phyloP scores from a whole-genome alignment of 73 alveolate genomes.

The Paramecium biaurelia region DNA sequence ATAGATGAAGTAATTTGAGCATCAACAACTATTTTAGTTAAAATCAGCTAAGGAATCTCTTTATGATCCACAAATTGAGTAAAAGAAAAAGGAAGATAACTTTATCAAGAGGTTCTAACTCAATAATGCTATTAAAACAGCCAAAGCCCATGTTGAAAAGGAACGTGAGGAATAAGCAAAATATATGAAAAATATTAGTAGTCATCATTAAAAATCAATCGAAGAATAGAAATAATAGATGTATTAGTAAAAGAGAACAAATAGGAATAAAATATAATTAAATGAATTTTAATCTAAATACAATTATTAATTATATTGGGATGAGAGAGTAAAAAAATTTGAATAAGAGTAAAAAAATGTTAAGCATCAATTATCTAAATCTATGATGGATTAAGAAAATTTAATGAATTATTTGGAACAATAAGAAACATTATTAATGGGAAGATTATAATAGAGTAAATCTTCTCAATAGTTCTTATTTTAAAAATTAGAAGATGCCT shows the following conservation, averaged over 20 bases:
- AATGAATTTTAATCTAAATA: constrained; percentile 19
- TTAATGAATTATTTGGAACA: background rate
- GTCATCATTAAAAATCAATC: background rate
- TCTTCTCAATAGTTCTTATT: background rate
- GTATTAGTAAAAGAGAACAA: background rate
- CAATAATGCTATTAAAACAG: background rate
- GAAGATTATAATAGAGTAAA: background rate
- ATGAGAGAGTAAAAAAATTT: constrained; percentile 22
- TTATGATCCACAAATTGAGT: background rate
- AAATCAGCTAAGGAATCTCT: background rate
- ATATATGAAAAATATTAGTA: background rate
- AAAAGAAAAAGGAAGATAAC: background rate
- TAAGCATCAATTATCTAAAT: background rate
- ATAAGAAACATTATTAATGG: background rate
- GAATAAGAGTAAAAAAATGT: background rate
- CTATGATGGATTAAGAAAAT: constrained; percentile 4
- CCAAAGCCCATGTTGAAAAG: background rate
- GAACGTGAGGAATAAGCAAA: background rate
- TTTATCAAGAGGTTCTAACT: background rate
- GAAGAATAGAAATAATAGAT: background rate
- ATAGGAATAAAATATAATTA: background rate
- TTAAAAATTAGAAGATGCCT: constrained; percentile 20
- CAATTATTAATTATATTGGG: constrained; percentile 11
- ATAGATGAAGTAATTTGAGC: background rate
- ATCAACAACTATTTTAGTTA: background rate